Base-by-base conservation (phyloP, 2,329 filamentous ascomycete genomes). In the Alternaria sp. region DNA sequence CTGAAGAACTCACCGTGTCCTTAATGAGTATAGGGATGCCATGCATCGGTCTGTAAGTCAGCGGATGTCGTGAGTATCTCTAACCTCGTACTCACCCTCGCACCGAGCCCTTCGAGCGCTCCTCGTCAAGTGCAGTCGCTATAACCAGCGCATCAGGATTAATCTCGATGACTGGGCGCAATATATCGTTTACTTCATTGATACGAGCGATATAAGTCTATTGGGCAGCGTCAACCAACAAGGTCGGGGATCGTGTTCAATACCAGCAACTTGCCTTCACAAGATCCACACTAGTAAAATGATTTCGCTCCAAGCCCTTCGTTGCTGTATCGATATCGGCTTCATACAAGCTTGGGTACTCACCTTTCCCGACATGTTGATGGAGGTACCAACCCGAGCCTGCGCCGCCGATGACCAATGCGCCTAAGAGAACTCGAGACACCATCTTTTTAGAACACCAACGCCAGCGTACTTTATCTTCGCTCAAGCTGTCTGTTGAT, bases 11-110 rank as follows among this genome's bases (percentile, higher is more conserved):
- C 15, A 47, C 45, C 23, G 45, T 79, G 30, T 93, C 91, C 78
- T 93, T 93, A 67, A 93, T 86, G 3, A 90, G 82, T 74, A 91
- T 91, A 0, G 91, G 91, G 46, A 94, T 91, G 4, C 91, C 91
- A 74, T 93, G 91, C 1, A 94, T 83, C 1, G 88, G 87, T 26
- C 45, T 47, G 0, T 3, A n/a, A 23, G 21, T 47, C 21, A 47
- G 45, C 45, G 45, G 21, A 47, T 7, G 1, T 26, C 2, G 6
- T 17, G 21, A 26, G n/a, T 17, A 25, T 6, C 45, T 3, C 2
- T 0, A n/a, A 25, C 45, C 2, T 12, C 1, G 3, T 47, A n/a
- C 45, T 25, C 21, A 47, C 1, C 90, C 86, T n/a, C 89, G 85
- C 10, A 89, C 76, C 43, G 80, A 82, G 23, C 89, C 89, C 1